Evolutionary conservation across 139 green algal genomes (phyloP), one percentile per base, ranked within the genome.

Genomic region (Tetradesmus lagerheimii): DNA sequence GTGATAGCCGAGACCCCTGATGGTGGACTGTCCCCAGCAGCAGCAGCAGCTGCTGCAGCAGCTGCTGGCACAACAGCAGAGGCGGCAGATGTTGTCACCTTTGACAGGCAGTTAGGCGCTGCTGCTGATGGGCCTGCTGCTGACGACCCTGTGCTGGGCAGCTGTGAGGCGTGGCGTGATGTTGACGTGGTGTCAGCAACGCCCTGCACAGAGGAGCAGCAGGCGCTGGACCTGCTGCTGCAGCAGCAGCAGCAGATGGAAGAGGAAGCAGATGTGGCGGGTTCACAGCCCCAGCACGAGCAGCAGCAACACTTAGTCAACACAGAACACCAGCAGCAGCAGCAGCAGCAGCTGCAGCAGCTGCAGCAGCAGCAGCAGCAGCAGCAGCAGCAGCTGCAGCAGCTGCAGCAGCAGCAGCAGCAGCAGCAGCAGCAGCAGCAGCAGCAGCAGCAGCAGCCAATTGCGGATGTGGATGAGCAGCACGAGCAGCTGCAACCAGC

Each of bases 361-460:
- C 5, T 31, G 3, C 23, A 31, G 20, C 57, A 34, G 53, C 53
- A 76, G 81, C 53, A 57, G 45, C 8, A 9, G 57, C 41, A 50
- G 9, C 75, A n/a, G 86, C 43, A 85, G 64, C 83, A 57, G 39
- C 5, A 39, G 23, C 6, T 57, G 83, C 83, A 31, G 78, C 87
- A 86, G 35, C 47, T 82, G 37, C 34, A 6, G 57, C 57, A 71
- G 20, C 8, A 31, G 57, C 57, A 31, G 57, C 57, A 27, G 4
- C 20, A 57, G 23, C 29, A 81, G 35, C 74, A 81, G 23, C 74
- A 81, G 1, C 74, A 81, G 2, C 79, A 12, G 53, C 81, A 76
- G 81, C 45, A 77, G 31, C 45, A 76, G 47, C 50, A 45, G 6
- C 81, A 87, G 86, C 43, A 90, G 64, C 83, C 3, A 9, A 34